phyloP scores from a whole-genome alignment of 1,139 yeast genomes.

The Sugiyamaella novakii region DNA sequence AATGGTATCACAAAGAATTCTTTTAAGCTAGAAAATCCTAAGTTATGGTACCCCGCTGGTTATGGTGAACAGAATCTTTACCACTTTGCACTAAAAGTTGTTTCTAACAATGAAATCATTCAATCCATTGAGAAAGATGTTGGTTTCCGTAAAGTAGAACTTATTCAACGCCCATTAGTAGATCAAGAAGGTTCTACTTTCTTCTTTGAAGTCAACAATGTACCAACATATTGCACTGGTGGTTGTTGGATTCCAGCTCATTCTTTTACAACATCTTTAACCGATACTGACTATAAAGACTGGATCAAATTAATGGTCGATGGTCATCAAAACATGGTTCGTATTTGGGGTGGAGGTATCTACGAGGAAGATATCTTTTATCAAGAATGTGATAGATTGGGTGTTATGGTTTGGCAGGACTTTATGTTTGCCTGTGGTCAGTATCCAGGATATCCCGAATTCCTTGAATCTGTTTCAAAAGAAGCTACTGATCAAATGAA shows the following conservation, averaged over 20 bases:
- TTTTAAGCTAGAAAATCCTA: slow-evolving; percentile 32
- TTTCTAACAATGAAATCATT: slow-evolving; percentile 12
- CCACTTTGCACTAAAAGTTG: slow-evolving; percentile 32
- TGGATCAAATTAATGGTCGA: slow-evolving; percentile 44
- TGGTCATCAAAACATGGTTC: slow-evolving; percentile 50
- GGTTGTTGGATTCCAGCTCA: slow-evolving; percentile 56
- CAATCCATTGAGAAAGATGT: slow-evolving; percentile 23
- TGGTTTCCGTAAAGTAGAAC: slow-evolving; percentile 47
- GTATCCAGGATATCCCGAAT: slow-evolving; percentile 45
- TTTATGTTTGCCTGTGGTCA: slow-evolving; percentile 58
- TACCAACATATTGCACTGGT: slow-evolving; percentile 47
- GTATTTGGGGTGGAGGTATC: slow-evolving; percentile 56
- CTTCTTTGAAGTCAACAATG: slow-evolving; percentile 47
- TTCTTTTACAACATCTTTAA: slow-evolving; percentile 43
- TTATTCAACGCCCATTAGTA: slow-evolving; percentile 44
- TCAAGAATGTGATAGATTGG: slow-evolving; percentile 48
- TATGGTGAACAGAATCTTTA: slow-evolving; percentile 47
- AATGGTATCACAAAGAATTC: slow-evolving; percentile 16
- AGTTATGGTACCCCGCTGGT: slow-evolving; percentile 50
- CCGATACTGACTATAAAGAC: slow-evolving; percentile 42
- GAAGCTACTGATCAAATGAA: slow-evolving; percentile 46
- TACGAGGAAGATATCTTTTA: slow-evolving; percentile 50
- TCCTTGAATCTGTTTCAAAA: slow-evolving; percentile 40
- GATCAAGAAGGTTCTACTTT: slow-evolving; percentile 46
- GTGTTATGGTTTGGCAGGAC: slow-evolving; percentile 54